These are phyloP conservation scores for Piper longum DNA, from an alignment of 164 flowering plant species.

Conservation along the genomic window DNA sequence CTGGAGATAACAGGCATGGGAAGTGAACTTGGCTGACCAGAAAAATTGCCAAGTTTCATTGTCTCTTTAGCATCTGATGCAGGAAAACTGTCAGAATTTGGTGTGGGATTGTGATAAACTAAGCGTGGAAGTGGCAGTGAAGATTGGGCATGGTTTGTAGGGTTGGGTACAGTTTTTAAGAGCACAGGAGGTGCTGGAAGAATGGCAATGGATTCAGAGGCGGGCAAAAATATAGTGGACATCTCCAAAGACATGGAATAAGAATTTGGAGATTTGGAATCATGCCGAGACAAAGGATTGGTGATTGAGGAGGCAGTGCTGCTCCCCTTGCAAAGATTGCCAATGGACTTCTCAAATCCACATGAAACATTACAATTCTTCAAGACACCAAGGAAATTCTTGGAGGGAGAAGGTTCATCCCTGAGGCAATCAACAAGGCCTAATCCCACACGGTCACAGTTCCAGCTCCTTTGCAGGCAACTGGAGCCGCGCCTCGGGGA, in stretches of 20 bases:
- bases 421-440: slow-evolving; percentile 66
- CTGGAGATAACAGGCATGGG: slow-evolving; percentile 14
- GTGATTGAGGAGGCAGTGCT: slow-evolving; percentile 20
- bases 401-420: slow-evolving; percentile 20
- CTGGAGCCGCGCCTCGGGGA: slow-evolving; percentile 23
- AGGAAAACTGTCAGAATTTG: slow-evolving; percentile 16
- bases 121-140: slow-evolving; percentile 15
- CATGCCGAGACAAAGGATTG: slow-evolving; percentile 41
- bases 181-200: slow-evolving; percentile 19
- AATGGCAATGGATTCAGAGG: slow-evolving; percentile 36
- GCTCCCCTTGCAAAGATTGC: slow-evolving; percentile 10
- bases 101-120: slow-evolving; percentile 11
- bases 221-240: not conserved
- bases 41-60: slow-evolving; percentile 14
- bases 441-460: slow-evolving; percentile 52
- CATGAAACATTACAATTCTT: slow-evolving; percentile 41
- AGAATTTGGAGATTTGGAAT: slow-evolving; percentile 22
- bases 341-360: slow-evolving; percentile 42
- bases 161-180: slow-evolving; percentile 28
- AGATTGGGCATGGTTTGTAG: slow-evolving; percentile 29
- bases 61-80: slow-evolving; percentile 9
- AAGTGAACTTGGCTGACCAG: slow-evolving; percentile 15
- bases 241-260: slow-evolving; percentile 12
- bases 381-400: slow-evolving; percentile 23
- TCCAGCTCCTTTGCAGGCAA: slow-evolving; percentile 48